Evolutionary conservation across 2,329 filamentous ascomycete genomes (phyloP).

Genomic region (Ophiostoma tasmaniense): DNA sequence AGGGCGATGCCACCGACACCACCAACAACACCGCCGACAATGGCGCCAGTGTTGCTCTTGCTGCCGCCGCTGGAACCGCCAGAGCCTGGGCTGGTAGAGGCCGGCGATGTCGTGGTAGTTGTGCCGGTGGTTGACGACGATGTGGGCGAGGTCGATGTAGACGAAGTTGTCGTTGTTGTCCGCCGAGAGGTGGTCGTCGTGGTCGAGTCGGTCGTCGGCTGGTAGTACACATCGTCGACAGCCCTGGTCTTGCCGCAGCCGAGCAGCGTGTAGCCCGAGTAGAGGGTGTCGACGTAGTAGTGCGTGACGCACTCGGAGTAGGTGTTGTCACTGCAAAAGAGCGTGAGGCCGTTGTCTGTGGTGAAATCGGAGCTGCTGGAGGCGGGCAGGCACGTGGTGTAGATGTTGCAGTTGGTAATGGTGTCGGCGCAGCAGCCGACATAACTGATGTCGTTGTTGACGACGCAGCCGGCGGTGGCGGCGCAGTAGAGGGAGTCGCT

Average conservation of each 20-base stretch:
- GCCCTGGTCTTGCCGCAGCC: conserved; percentile 25
- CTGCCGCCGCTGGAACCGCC: neutral
- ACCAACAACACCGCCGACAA: conserved; percentile 26
- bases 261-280: conserved; percentile 26
- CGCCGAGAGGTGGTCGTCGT: conserved; percentile 6
- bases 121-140: neutral
- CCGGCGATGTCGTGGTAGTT: neutral
- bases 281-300: conserved; percentile 23
- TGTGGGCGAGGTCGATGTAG: neutral
- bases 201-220: conserved; percentile 10
- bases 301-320: conserved; percentile 28
- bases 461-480: conserved; percentile 23
- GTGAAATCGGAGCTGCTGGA: conserved; percentile 21
- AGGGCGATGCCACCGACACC: conserved; percentile 27
- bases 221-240: conserved; percentile 23
- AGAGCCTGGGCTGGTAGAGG: neutral
- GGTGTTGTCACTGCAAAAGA: conserved; percentile 24
- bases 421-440: conserved; percentile 29
- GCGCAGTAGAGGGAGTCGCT: conserved; percentile 28
- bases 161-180: neutral
- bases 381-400: conserved; percentile 22
- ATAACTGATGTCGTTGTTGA: conserved; percentile 24
- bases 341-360: conserved; percentile 24
- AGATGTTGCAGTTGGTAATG: neutral
- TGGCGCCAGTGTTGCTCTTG: conserved; percentile 23